Conservation (phyloP, 2,329 filamentous ascomycete species). For the Colletotrichum sp. region DNA sequence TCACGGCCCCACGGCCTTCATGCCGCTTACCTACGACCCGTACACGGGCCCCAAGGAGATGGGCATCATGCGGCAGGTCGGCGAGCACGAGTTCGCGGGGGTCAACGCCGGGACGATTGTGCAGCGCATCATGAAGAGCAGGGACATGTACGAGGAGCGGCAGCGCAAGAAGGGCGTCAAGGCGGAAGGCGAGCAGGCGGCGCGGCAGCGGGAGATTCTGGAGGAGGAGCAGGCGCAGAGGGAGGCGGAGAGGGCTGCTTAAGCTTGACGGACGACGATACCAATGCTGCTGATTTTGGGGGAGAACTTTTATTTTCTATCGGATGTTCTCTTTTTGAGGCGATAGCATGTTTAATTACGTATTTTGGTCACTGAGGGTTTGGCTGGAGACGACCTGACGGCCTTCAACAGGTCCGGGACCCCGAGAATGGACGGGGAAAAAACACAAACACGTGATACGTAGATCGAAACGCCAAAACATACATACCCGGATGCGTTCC, state of each 20-base stretch:
- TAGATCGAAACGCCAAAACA: background rate
- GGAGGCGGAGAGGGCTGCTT: constrained; percentile 43
- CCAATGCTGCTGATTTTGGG: background rate
- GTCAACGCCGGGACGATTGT: constrained; percentile 96
- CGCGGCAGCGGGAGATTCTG: constrained; percentile 64
- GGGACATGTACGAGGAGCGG: constrained; percentile 87
- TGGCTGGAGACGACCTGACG: background rate
- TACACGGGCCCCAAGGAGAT: constrained; percentile 82
- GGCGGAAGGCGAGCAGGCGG: constrained; percentile 73
- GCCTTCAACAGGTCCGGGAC: constrained; percentile 22
- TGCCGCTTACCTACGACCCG: constrained; percentile 79
- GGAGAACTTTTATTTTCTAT: background rate
- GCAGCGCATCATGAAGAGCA: constrained; percentile 83
- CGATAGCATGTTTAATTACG: constrained; percentile 2
- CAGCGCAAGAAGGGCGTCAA: constrained; percentile 92
- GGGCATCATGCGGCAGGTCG: constrained; percentile 84
- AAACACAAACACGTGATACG: background rate
- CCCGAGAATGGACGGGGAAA: background rate
- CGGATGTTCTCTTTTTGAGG: background rate
- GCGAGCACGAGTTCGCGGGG: constrained; percentile 77
- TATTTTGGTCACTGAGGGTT: background rate
- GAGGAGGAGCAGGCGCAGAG: constrained; percentile 62
- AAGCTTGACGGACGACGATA: background rate
- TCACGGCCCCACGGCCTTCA: constrained; percentile 94
- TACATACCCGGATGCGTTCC: background rate